phyloP scores from a whole-genome alignment of 1,139 yeast genomes.

The Sugiyamaella grinbergsii region DNA sequence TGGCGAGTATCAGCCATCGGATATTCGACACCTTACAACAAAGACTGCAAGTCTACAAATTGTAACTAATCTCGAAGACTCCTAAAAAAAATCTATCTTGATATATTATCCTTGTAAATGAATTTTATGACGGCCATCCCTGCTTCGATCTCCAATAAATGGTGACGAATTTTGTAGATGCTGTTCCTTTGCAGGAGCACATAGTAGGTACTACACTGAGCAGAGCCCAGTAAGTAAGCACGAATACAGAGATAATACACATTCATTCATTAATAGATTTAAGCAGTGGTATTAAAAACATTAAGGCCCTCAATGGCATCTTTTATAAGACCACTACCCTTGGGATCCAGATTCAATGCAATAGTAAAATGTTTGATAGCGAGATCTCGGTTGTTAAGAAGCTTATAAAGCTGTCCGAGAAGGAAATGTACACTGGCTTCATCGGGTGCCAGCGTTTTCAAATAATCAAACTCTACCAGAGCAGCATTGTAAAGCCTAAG shows the following conservation, averaged over 20 bases:
- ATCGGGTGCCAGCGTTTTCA: conserved; percentile 81
- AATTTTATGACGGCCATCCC: conserved; percentile 20
- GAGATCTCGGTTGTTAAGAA: conserved; percentile 68
- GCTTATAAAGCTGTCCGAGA: conserved; percentile 82
- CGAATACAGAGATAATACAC: too few species aligned
- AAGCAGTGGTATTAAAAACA: conserved; percentile 5
- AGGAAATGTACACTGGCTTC: conserved; percentile 92
- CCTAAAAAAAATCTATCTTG: neutral
- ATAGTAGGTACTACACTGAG: neutral
- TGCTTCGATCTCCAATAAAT: too few species aligned
- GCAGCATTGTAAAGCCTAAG: conserved; percentile 75
- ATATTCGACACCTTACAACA: conserved; percentile 32
- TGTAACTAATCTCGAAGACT: conserved; percentile 33
- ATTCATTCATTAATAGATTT: too few species aligned
- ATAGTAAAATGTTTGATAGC: conserved; percentile 88
- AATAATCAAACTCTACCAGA: conserved; percentile 67
- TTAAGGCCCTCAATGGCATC: conserved; percentile 44
- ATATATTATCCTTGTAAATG: conserved; percentile 14
- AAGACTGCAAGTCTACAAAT: conserved; percentile 37
- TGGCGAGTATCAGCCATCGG: conserved; percentile 21
- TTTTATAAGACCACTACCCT: conserved; percentile 82
- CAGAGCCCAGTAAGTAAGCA: neutral
- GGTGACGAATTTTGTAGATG: neutral
- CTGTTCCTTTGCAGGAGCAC: neutral
- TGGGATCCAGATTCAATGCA: conserved; percentile 90